Percentiles rank a stretch among this genome's conserved stretches.
Conservation (phyloP, 208 protist species). For the Crithidia sp. region DNA sequence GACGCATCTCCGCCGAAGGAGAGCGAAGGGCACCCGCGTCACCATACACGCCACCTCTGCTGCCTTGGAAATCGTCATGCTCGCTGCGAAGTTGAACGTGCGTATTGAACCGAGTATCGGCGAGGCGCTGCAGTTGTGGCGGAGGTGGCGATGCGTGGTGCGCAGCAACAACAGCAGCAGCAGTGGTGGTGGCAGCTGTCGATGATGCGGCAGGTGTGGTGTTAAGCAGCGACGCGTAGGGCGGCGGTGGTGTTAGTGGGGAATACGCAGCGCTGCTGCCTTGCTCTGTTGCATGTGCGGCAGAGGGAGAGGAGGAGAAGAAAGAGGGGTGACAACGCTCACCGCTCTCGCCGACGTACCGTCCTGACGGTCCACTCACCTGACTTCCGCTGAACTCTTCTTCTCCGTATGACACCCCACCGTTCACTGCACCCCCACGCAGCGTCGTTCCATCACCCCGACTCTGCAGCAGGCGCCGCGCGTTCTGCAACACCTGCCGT, state of each 20-base stretch:
- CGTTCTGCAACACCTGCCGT: slow-evolving; percentile 30
- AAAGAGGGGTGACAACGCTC: background rate
- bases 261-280: too few relatives aligned
- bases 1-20: background rate
- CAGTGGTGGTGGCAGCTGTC: background rate
- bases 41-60: too few relatives aligned
- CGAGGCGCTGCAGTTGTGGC: background rate
- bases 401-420: background rate
- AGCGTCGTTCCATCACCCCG: background rate
- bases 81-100: too few relatives aligned
- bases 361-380: too few relatives aligned
- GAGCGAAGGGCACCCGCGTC: slow-evolving; percentile 1
- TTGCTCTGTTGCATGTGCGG: background rate
- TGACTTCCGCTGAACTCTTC: background rate
- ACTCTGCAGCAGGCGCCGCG: slow-evolving; percentile 20
- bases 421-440: too few relatives aligned
- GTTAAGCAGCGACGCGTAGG: background rate
- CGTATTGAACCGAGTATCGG: too few relatives aligned
- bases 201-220: background rate
- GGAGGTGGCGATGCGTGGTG: background rate
- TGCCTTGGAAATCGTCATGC: too few relatives aligned
- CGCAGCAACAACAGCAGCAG: background rate
- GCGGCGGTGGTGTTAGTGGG: too few relatives aligned
- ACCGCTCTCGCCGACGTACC: too few relatives aligned
- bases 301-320: background rate